These are phyloP conservation scores for Volvox africanus DNA, from an alignment of 139 green algal species.

Conservation along the genomic window DNA sequence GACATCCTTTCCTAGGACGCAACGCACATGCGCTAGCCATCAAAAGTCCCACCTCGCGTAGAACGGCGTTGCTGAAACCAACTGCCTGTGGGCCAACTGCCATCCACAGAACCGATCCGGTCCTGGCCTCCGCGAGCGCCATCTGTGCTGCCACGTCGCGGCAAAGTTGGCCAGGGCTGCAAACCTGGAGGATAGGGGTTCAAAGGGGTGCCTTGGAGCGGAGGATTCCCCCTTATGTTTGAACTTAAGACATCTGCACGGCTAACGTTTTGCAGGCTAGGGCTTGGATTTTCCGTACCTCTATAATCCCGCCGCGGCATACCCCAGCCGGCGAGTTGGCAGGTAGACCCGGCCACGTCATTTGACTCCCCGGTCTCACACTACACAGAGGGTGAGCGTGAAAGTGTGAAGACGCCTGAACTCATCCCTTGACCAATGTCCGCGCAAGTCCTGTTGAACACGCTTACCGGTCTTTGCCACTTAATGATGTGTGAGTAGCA, in stretches of 20 bases:
- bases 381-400: not conserved
- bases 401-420: not conserved
- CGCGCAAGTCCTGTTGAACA: too few relatives aligned
- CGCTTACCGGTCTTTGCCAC: slow-evolving; percentile 12
- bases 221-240: too few relatives aligned
- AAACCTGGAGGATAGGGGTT: not conserved
- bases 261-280: not conserved
- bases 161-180: slow-evolving; percentile 9
- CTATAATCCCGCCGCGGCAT: not conserved
- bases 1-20: too few relatives aligned
- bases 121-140: not conserved
- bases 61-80: not conserved
- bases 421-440: not conserved
- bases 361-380: not conserved
- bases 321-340: not conserved
- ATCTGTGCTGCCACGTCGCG: slow-evolving; percentile 9
- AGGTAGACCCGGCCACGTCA: slow-evolving; percentile 3
- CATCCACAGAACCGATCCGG: slow-evolving; percentile 13
- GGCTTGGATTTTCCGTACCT: not conserved
- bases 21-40: too few relatives aligned
- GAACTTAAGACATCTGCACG: too few relatives aligned
- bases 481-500: not conserved
- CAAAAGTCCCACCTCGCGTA: not conserved
- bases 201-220: too few relatives aligned
- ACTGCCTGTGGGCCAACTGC: not conserved